Evolutionary conservation across 1,284 basidiomycete genomes (phyloP).

Genomic region (Dichomitus squalens): DNA sequence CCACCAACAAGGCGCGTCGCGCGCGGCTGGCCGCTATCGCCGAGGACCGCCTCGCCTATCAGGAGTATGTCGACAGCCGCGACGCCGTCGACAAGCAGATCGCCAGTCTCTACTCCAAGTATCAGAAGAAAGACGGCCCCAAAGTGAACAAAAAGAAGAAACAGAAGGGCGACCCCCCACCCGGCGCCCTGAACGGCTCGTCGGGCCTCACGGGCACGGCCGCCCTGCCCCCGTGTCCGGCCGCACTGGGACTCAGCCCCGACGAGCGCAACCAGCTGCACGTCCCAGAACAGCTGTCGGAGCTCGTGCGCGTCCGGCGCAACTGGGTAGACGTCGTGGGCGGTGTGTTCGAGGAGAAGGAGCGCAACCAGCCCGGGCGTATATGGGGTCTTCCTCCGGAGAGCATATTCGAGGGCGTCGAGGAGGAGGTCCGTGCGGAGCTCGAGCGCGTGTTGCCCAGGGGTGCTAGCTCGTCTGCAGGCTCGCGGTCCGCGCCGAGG

Average conservation of each 20-base stretch:
- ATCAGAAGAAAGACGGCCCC: conserved; percentile 74
- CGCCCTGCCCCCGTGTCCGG: conserved; percentile 51
- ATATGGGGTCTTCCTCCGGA: conserved; percentile 74
- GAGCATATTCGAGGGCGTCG: conserved; percentile 77
- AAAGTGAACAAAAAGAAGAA: conserved; percentile 73
- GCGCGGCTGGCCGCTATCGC: conserved; percentile 75
- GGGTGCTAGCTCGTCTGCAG: conserved; percentile 1
- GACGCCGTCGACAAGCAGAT: conserved; percentile 87
- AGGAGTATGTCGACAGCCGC: conserved; percentile 82
- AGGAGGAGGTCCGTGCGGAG: conserved; percentile 55
- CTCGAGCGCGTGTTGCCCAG: conserved; percentile 35
- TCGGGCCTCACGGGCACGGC: conserved; percentile 22
- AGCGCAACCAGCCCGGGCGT: conserved; percentile 61
- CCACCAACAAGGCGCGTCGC: conserved; percentile 84
- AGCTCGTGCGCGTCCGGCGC: conserved; percentile 69
- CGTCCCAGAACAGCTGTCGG: conserved; percentile 72
- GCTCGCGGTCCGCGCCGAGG: background rate
- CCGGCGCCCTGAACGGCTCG: conserved; percentile 35
- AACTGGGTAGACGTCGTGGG: conserved; percentile 78
- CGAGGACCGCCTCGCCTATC: conserved; percentile 86
- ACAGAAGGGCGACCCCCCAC: conserved; percentile 50
- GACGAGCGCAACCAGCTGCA: conserved; percentile 67
- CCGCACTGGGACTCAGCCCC: conserved; percentile 65
- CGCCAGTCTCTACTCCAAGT: conserved; percentile 64
- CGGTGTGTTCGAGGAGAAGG: conserved; percentile 65